Evolutionary conservation across 1,139 yeast species (phyloP).

Genomic region (Geotrichum carabidarum): DNA sequence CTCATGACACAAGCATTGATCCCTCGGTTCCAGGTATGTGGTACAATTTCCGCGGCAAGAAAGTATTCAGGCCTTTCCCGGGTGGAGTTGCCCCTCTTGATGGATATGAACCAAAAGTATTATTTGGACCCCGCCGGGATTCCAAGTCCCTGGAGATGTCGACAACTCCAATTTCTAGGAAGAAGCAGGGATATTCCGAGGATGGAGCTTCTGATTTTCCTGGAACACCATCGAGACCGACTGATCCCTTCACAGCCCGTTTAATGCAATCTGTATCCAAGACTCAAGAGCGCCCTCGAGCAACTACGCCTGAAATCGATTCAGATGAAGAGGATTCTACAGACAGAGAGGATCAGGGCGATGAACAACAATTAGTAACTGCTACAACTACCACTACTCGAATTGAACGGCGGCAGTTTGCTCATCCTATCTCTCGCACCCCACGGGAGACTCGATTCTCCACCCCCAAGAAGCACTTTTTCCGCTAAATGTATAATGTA

Average conservation of each 20-base stretch:
- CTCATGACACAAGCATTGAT: slow-evolving; percentile 27
- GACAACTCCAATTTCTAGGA: slow-evolving; percentile 10
- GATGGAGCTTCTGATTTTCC: neutral
- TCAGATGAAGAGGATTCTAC: slow-evolving; percentile 15
- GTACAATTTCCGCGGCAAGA: slow-evolving; percentile 41
- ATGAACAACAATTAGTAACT: slow-evolving; percentile 5
- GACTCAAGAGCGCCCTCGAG: neutral
- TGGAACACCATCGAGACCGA: slow-evolving; percentile 1
- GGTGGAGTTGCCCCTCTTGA: slow-evolving; percentile 23
- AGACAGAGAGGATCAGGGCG: slow-evolving; percentile 7
- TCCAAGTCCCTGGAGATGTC: slow-evolving; percentile 16
- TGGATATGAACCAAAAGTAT: slow-evolving; percentile 25
- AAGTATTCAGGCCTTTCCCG: slow-evolving; percentile 38
- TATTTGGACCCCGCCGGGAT: slow-evolving; percentile 23
- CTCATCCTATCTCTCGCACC: slow-evolving; percentile 1
- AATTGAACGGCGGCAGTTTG: slow-evolving; percentile 1
- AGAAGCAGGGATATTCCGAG: neutral
- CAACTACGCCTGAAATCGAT: slow-evolving; percentile 15
- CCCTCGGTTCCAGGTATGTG: slow-evolving; percentile 35
- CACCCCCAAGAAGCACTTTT: slow-evolving; percentile 12
- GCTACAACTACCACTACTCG: slow-evolving; percentile 5
- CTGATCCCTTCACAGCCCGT: slow-evolving; percentile 4
- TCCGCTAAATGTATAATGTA: slow-evolving; percentile 8
- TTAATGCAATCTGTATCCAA: slow-evolving; percentile 7
- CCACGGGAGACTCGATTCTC: neutral